phyloP scores from a whole-genome alignment of 306 rosid species.

The Lagenaria siceraria region DNA sequence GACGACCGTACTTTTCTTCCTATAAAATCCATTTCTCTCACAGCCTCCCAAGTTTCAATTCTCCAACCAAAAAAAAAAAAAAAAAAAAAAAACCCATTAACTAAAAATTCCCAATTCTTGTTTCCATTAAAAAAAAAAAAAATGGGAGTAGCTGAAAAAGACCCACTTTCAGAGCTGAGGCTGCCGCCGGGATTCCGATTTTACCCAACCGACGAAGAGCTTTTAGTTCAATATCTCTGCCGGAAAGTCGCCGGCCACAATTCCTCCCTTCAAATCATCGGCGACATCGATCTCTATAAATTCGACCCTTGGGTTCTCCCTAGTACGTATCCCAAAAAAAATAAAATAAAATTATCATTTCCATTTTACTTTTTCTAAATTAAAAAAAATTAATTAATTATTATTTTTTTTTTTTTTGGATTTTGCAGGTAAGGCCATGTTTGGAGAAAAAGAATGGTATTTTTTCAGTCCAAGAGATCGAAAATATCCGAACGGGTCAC shows the following conservation, averaged over 20 bases:
- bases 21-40: neutral
- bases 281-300: constrained; percentile 71
- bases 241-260: constrained; percentile 90
- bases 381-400: neutral
- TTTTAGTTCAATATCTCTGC: constrained; percentile 76
- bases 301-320: constrained; percentile 91
- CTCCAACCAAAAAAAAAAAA: neutral
- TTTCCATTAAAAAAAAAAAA: neutral
- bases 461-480: constrained; percentile 86
- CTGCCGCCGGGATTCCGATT: constrained; percentile 95
- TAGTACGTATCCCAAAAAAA: constrained; percentile 15
- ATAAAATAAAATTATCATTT: neutral
- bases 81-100: neutral
- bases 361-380: neutral
- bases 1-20: constrained; percentile 33
- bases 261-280: constrained; percentile 58
- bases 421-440: constrained; percentile 57
- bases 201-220: constrained; percentile 86
- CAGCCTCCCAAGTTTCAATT: neutral
- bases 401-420: neutral
- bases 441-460: constrained; percentile 96
- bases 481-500: constrained; percentile 78
- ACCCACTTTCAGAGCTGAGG: constrained; percentile 55
- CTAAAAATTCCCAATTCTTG: neutral
- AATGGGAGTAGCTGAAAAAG: constrained; percentile 57